Evolutionary conservation across 768 basidiomycete species (phyloP), one percentile per base, ranked within the genome.

Genomic region (Cyathus striatus): DNA sequence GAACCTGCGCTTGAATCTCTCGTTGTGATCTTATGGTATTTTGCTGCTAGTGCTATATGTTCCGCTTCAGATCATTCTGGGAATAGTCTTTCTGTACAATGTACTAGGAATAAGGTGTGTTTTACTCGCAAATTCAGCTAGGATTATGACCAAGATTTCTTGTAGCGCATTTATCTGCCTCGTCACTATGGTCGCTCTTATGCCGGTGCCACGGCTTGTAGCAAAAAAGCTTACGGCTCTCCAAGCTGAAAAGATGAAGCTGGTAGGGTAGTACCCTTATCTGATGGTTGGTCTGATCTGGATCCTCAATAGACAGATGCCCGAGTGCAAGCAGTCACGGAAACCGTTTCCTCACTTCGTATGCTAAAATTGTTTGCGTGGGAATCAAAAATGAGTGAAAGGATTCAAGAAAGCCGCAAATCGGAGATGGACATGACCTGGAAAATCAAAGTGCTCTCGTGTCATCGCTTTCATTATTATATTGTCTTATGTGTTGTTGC

Each of bases 301-400:
- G 21, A 20, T 20, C 21, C 35, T n/a, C 6, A 32, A 14, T 12
- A 40, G 38, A 40, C 38, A 23, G 41, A 42, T 32, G 41, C 13
- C 18, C 24, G 41, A 14, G 30, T 42, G 7, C 75, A 83, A 52
- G 60, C 67, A 1, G 75, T 86, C 27, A 78, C 80, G 4, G 83
- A 86, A 64, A 69, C 68, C 4, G 65, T 80, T 53, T 73, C 71
- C 42, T 73, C 78, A 16, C 58, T 85, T 13, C 75, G 83, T 17
- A 84, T 86, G 78, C 66, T 85, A 55, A 88, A 88, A 58, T 62
- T 87, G 30, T 87, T 90, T 51, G 86, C 72, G 10, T 76, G 86
- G 74, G 74, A 83, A 68, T 72, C 72, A 40, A 72, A 78, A 37
- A 75, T 84, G 58, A 66, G 71, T 30, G 58, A 70, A 4, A 67